Evolutionary conservation across 441 rosid genomes (phyloP).

Genomic region (Gossypium trilobum): DNA sequence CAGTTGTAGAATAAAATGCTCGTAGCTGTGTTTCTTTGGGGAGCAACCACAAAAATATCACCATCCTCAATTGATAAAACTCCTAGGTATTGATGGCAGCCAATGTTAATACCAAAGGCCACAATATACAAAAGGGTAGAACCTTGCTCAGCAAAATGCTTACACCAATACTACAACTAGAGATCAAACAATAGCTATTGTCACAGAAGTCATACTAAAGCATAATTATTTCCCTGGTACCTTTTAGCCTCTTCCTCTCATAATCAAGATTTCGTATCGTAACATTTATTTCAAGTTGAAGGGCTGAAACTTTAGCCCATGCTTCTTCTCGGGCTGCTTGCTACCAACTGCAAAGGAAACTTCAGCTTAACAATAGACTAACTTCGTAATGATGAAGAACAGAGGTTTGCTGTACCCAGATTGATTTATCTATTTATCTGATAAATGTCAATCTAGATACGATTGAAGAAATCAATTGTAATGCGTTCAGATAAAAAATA

Average conservation of each 20-base stretch:
- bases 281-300: constrained; percentile 75
- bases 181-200: not conserved
- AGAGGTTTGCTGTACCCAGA: not conserved
- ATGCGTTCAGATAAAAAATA: not conserved
- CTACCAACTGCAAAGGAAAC: constrained; percentile 54
- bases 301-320: constrained; percentile 79
- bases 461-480: not conserved
- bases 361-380: constrained; percentile 45
- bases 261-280: constrained; percentile 77
- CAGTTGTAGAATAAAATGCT: constrained; percentile 88
- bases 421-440: not conserved
- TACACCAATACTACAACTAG: not conserved
- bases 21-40: constrained; percentile 86
- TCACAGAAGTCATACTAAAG: constrained; percentile 48
- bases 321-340: constrained; percentile 97
- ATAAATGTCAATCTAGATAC: not conserved
- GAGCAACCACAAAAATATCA: constrained; percentile 8
- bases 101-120: not conserved
- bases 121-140: not conserved
- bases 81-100: not conserved
- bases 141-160: not conserved
- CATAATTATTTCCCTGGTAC: constrained; percentile 95
- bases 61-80: not conserved
- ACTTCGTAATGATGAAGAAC: constrained; percentile 7
- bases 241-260: constrained; percentile 80